Percentiles rank a stretch among this genome's conserved stretches.
Conservation (phyloP, 768 basidiomycete species). For the Russula dissimulans region DNA sequence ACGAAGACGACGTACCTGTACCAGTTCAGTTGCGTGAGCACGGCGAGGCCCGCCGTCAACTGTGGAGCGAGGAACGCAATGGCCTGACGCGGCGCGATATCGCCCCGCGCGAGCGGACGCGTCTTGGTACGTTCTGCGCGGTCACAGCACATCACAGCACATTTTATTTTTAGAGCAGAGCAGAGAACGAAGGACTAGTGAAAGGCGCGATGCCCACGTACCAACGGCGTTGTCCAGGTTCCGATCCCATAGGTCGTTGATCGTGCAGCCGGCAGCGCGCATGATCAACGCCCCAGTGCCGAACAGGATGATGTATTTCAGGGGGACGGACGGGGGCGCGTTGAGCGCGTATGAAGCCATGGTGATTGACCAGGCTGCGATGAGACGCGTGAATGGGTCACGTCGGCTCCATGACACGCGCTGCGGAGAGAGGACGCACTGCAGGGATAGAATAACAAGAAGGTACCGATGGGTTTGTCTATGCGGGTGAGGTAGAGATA, state of each 20-base stretch:
- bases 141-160: too few relatives aligned
- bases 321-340: conserved; percentile 53
- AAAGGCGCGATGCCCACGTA: conserved; percentile 29
- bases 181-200: too few relatives aligned
- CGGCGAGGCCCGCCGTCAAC: conserved; percentile 70
- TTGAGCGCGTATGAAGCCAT: conserved; percentile 85
- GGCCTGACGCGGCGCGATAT: conserved; percentile 67
- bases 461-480: conserved; percentile 94
- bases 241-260: conserved; percentile 98
- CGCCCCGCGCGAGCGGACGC: conserved; percentile 82
- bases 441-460: conserved; percentile 90
- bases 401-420: too few relatives aligned
- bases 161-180: too few relatives aligned
- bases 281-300: conserved; percentile 88
- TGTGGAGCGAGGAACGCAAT: conserved; percentile 75
- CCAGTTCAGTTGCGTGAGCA: conserved; percentile 87
- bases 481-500: conserved; percentile 82
- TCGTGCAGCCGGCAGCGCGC: conserved; percentile 97
- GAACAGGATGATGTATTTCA: conserved; percentile 75
- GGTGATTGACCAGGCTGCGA: conserved; percentile 90
- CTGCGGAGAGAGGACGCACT: conserved; percentile 40
- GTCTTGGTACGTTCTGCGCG: conserved; percentile 68
- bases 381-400: too few relatives aligned
- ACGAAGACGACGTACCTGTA: conserved; percentile 57
- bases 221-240: conserved; percentile 89